These are phyloP conservation scores for Sugiyamaella mastotermitis DNA, from an alignment of 805 yeast species.

Conservation along the genomic window DNA sequence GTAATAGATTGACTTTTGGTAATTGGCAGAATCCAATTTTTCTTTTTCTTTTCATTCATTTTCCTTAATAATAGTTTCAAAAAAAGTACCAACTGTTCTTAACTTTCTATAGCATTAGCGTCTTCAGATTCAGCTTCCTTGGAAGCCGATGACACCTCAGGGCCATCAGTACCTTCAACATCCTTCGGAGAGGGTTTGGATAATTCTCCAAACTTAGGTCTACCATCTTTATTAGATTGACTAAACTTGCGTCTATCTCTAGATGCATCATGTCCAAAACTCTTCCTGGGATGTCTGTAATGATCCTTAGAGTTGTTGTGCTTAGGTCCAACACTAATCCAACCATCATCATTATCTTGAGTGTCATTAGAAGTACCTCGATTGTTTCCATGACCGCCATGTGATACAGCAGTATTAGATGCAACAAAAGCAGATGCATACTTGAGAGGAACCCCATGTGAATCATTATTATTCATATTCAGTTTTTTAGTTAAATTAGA, in stretches of 20 bases:
- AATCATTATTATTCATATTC: not conserved
- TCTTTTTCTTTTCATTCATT: too few relatives aligned
- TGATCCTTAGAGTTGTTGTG: conserved; percentile 1
- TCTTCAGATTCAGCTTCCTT: too few relatives aligned
- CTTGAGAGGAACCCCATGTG: conserved; percentile 4
- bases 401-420: not conserved
- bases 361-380: not conserved
- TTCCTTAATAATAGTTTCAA: too few relatives aligned
- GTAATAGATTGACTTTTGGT: too few relatives aligned
- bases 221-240: too few relatives aligned
- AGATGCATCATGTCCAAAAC: conserved; percentile 3
- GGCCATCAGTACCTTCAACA: too few relatives aligned
- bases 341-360: conserved; percentile 19
- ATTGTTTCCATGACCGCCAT: not conserved
- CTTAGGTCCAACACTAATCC: conserved; percentile 23
- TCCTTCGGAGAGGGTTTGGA: too few relatives aligned
- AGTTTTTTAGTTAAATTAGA: conserved; percentile 4
- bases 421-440: conserved; percentile 1
- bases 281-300: not conserved
- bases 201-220: too few relatives aligned
- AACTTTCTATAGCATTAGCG: too few relatives aligned
- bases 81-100: too few relatives aligned
- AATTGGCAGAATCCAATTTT: too few relatives aligned
- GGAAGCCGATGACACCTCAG: too few relatives aligned
- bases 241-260: conserved; percentile 3